A percentile compares a stretch with the other conserved stretches of the same genome.
Conservation (phyloP, 371 early-diverging fungal species). For the Mucor ambiguus region DNA sequence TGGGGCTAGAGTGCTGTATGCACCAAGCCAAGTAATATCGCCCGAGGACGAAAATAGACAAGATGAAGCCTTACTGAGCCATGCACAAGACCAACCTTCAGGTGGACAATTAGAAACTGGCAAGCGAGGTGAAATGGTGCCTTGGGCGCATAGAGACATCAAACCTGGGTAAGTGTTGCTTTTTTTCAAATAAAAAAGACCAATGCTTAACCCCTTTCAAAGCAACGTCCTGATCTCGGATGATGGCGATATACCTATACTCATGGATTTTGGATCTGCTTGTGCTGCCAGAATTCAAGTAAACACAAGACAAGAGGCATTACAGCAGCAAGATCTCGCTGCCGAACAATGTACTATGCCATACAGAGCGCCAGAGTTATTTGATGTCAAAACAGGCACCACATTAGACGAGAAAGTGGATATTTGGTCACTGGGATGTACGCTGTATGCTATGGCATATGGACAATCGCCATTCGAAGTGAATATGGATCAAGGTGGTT, state of each 20-base stretch:
- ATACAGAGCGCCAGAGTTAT: slow-evolving; percentile 75
- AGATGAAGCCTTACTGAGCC: slow-evolving; percentile 19
- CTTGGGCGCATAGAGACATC: slow-evolving; percentile 72
- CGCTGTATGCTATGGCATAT: slow-evolving; percentile 70
- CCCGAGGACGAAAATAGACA: slow-evolving; percentile 22
- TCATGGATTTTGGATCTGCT: slow-evolving; percentile 78
- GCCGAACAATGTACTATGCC: slow-evolving; percentile 70
- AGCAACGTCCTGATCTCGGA: slow-evolving; percentile 60
- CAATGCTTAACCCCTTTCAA: not conserved
- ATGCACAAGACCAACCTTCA: slow-evolving; percentile 14
- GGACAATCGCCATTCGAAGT: slow-evolving; percentile 71
- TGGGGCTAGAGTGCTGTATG: slow-evolving; percentile 26
- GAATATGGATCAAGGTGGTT: slow-evolving; percentile 56
- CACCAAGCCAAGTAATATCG: slow-evolving; percentile 20
- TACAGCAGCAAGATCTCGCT: slow-evolving; percentile 64
- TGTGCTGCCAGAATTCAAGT: slow-evolving; percentile 56
- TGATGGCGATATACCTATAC: slow-evolving; percentile 61
- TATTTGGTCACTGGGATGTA: slow-evolving; percentile 76
- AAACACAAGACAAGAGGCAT: slow-evolving; percentile 56
- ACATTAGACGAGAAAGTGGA: slow-evolving; percentile 66
- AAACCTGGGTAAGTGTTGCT: slow-evolving; percentile 63
- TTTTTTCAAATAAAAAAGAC: not conserved
- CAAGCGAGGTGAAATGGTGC: slow-evolving; percentile 42
- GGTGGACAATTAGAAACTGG: slow-evolving; percentile 17
- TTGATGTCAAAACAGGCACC: slow-evolving; percentile 65